Percentiles rank a stretch among this genome's conserved stretches.
Evolutionary conservation across 345 rosid species (phyloP).

Genomic region (Firmiana major): DNA sequence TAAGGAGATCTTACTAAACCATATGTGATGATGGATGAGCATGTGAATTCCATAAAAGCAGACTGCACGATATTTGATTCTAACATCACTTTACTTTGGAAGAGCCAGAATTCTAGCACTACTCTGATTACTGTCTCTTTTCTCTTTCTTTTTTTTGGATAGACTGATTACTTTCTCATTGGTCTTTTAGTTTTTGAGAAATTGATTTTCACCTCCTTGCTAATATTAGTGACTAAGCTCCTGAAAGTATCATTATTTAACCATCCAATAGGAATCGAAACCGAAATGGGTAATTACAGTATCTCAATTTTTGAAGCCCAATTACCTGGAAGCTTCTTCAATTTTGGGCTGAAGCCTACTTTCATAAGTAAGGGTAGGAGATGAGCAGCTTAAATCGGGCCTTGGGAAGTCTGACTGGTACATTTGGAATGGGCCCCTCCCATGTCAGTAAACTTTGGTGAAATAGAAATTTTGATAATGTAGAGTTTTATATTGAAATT

Average conservation of each 20-base stretch:
- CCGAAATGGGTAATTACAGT: too few relatives aligned
- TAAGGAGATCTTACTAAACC: not conserved
- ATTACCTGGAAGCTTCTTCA: not conserved
- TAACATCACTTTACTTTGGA: not conserved
- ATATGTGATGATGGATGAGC: not conserved
- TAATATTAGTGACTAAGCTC: too few relatives aligned
- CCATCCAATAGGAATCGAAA: too few relatives aligned
- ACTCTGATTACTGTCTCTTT: too few relatives aligned
- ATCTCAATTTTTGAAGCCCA: too few relatives aligned
- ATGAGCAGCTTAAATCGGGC: not conserved
- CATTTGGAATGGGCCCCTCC: not conserved
- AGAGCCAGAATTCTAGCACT: not conserved
- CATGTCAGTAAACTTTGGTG: not conserved
- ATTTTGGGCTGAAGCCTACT: not conserved
- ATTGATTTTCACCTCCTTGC: too few relatives aligned
- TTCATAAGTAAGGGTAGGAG: not conserved
- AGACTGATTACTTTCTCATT: too few relatives aligned
- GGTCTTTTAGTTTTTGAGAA: too few relatives aligned
- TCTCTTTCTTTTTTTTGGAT: too few relatives aligned
- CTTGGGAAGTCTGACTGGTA: not conserved
- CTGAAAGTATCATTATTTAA: too few relatives aligned
- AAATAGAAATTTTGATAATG: too few relatives aligned
- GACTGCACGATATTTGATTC: constrained; percentile 1
- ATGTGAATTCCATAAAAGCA: constrained; percentile 6
- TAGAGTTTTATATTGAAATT: too few relatives aligned